phyloP scores from a whole-genome alignment of 2,329 filamentous ascomycete genomes.

The Venturia effusa region DNA sequence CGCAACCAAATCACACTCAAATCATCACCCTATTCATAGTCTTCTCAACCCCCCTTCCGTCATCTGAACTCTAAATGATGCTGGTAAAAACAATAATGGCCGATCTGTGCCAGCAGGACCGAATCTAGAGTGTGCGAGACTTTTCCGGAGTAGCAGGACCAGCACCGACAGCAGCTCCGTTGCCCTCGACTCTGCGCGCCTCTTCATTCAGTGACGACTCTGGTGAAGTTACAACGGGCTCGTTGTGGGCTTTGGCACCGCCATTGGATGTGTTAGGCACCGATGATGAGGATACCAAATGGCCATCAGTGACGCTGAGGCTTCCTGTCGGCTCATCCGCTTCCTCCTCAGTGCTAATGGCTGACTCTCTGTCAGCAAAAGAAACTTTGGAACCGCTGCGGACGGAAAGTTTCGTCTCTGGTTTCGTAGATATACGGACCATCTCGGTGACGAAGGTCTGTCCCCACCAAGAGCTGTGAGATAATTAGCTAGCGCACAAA shows the following conservation, averaged over 20 bases:
- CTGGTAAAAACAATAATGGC: not conserved
- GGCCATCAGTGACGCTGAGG: not conserved
- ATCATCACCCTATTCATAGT: not conserved
- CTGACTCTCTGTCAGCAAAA: not conserved
- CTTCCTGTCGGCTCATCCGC: not conserved
- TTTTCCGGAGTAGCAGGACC: not conserved
- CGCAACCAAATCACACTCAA: not conserved
- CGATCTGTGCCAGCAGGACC: not conserved
- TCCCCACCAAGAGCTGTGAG: constrained; percentile 76
- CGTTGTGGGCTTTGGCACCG: not conserved
- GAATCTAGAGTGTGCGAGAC: not conserved
- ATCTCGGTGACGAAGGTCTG: constrained; percentile 52
- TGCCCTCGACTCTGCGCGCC: not conserved
- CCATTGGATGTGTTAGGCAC: not conserved
- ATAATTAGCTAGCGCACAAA: not conserved
- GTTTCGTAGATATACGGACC: constrained; percentile 37
- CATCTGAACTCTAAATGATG: too few species aligned
- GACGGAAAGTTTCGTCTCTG: constrained; percentile 34
- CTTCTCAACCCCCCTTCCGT: not conserved
- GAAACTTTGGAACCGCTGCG: not conserved
- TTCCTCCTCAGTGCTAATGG: not conserved
- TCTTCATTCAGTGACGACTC: not conserved
- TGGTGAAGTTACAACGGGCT: not conserved
- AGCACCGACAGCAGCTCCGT: not conserved
- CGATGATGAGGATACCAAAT: not conserved